Evolutionary conservation across 495 filamentous ascomycete species (phyloP).

Genomic region (Penicillium bovifimosum): DNA sequence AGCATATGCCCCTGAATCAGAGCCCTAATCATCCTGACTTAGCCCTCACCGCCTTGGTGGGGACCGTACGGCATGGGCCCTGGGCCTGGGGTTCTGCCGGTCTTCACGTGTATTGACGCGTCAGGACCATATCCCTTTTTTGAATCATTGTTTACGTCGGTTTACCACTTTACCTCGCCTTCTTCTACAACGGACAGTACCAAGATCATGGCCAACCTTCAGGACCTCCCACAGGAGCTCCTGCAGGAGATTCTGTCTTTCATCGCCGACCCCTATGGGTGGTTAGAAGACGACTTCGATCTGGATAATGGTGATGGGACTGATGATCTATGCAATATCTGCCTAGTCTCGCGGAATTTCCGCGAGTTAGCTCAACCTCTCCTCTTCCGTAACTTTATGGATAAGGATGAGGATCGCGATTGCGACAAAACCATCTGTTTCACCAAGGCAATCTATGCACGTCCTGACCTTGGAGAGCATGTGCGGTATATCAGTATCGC

Average conservation of each 20-base stretch:
- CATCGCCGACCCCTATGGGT: background rate
- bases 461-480: constrained; percentile 18
- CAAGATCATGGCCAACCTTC: background rate
- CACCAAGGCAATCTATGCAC: constrained; percentile 11
- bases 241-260: background rate
- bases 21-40: too few species aligned
- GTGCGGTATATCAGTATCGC: constrained; percentile 1
- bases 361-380: constrained; percentile 24
- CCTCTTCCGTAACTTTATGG: constrained; percentile 12
- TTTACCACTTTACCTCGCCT: background rate
- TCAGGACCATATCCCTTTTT: background rate
- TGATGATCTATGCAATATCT: constrained; percentile 11
- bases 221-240: background rate
- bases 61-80: too few species aligned
- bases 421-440: constrained; percentile 8
- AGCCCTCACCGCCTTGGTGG: too few species aligned
- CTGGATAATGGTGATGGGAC: background rate
- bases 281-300: background rate
- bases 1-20: too few species aligned
- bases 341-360: constrained; percentile 20
- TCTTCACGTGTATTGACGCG: background rate
- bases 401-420: constrained; percentile 7
- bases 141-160: background rate
- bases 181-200: background rate
- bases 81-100: too few species aligned